These are phyloP conservation scores for Anthracocystis setariae DNA, from an alignment of 1,284 basidiomycete genomes.

Conservation along the genomic window DNA sequence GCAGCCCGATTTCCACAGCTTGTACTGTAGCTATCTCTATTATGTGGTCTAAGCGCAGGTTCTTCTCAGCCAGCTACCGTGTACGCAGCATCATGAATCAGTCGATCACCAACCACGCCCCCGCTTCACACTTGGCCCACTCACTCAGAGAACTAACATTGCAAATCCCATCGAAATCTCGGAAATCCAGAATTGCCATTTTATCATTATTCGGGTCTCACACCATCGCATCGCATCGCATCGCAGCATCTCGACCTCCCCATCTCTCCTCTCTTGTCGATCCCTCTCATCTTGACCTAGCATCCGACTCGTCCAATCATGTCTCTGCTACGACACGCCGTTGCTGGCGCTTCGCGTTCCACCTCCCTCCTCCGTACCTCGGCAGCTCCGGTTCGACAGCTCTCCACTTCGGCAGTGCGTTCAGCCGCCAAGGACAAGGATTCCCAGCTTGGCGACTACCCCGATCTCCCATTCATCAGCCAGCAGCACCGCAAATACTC, in stretches of 20 bases:
- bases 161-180: not conserved
- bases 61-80: too few relatives aligned
- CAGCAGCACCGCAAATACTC: conserved; percentile 60
- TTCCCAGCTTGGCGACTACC: conserved; percentile 67
- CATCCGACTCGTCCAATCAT: conserved; percentile 13
- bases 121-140: not conserved
- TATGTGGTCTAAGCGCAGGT: conserved; percentile 18
- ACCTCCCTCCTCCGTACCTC: conserved; percentile 18
- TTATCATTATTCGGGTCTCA: too few relatives aligned
- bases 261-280: not conserved
- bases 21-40: too few relatives aligned
- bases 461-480: conserved; percentile 55
- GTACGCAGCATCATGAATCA: too few relatives aligned
- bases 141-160: conserved; percentile 23
- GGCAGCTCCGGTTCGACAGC: conserved; percentile 17
- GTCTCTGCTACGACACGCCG: conserved; percentile 46
- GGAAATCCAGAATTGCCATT: not conserved
- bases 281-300: not conserved
- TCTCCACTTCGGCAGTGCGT: conserved; percentile 29
- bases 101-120: conserved; percentile 15
- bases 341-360: conserved; percentile 36
- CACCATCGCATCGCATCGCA: conserved; percentile 14
- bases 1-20: not conserved
- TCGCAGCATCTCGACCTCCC: conserved; percentile 7
- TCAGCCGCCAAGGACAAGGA: conserved; percentile 47